Percentiles rank a stretch among this genome's conserved stretches.
Conservation (phyloP, 2,329 filamentous ascomycete species). For the Fusarium abutilonis region DNA sequence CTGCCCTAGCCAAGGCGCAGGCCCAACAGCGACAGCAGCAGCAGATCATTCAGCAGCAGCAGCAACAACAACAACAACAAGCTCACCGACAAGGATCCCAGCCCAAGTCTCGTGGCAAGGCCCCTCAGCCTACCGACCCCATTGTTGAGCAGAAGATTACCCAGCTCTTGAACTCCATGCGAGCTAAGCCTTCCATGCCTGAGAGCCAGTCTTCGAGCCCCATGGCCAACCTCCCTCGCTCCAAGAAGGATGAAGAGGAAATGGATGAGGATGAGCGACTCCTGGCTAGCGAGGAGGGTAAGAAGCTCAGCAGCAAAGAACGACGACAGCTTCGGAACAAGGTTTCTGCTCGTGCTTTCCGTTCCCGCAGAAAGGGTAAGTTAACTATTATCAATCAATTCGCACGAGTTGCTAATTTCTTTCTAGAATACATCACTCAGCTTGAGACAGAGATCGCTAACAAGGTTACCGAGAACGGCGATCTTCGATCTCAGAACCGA, state of each 20-base stretch:
- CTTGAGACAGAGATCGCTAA: slow-evolving; percentile 88
- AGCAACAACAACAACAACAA: slow-evolving; percentile 59
- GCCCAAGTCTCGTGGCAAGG: slow-evolving; percentile 60
- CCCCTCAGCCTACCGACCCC: slow-evolving; percentile 68
- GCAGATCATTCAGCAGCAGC: slow-evolving; percentile 63
- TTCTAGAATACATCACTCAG: slow-evolving; percentile 91
- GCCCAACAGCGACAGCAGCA: slow-evolving; percentile 75
- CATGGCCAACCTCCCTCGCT: slow-evolving; percentile 74
- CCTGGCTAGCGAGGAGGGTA: slow-evolving; percentile 95
- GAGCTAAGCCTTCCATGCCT: slow-evolving; percentile 71
- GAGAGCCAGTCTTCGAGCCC: slow-evolving; percentile 58
- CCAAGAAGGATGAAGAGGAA: slow-evolving; percentile 94
- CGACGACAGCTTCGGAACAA: slow-evolving; percentile 98
- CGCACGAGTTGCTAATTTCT: slow-evolving; percentile 24
- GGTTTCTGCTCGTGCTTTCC: slow-evolving; percentile 96
- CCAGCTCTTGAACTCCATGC: slow-evolving; percentile 91
- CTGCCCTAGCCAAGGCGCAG: slow-evolving; percentile 78
- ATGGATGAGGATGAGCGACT: slow-evolving; percentile 98
- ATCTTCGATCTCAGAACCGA: slow-evolving; percentile 82
- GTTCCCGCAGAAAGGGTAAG: slow-evolving; percentile 96
- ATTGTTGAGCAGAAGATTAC: slow-evolving; percentile 93
- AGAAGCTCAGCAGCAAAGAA: slow-evolving; percentile 99
- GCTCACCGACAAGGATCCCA: slow-evolving; percentile 60
- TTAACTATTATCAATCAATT: slow-evolving; percentile 11
- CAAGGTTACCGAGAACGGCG: slow-evolving; percentile 84